Evolutionary conservation across 805 yeast species (phyloP), one percentile per base, ranked within the genome.

Genomic region (Kregervanrija pseudodelftensis): DNA sequence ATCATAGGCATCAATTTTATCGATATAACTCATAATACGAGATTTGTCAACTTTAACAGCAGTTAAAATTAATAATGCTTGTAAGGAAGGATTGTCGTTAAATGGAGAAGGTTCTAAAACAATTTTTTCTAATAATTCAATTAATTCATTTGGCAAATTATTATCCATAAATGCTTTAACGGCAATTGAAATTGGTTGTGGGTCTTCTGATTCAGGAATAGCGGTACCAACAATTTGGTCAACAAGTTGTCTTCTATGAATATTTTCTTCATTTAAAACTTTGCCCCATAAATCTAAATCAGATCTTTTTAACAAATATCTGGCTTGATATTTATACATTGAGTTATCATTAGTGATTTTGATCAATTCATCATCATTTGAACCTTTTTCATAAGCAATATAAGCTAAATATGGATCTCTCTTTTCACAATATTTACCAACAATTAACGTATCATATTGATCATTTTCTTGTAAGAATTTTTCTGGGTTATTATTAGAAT

Each of bases 251-350:
- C 95, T 83, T 69, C 96, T 82, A 72, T 91, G 95, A 49, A 79
- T 72, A 65, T 86, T 89, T 39, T 84, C 93, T 37, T 74, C 76
- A 48, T 71, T 58, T 60, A 93, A 74, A 5, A 93, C 99, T 54
- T 72, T 73, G 45, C 77, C 68, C 97, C 98, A 93, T 52, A 93
- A 74, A 7, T 67, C 74, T 17, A 80, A 71, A 61, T 93, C 96
- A n/a, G 96, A 87, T 65, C 95, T 85, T 49, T 79, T 73, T 55
- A 93, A 76, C 57, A 93, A 74, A 63, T 93, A 93, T 65, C 98
- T 82, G n/a, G 98, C 98, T 73, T 93, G 99, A 68, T 93, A 91
- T 67, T 93, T 93, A 77, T 85, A 93, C 99, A 93, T 93, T 56
- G 93, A 79, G 66, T 93, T 93, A 60, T 93, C 98, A 65, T 93